A percentile compares a stretch with the other conserved stretches of the same genome.
Evolutionary conservation across 176 grass and related monocot species (phyloP).

Genomic region (Avena sativa): DNA sequence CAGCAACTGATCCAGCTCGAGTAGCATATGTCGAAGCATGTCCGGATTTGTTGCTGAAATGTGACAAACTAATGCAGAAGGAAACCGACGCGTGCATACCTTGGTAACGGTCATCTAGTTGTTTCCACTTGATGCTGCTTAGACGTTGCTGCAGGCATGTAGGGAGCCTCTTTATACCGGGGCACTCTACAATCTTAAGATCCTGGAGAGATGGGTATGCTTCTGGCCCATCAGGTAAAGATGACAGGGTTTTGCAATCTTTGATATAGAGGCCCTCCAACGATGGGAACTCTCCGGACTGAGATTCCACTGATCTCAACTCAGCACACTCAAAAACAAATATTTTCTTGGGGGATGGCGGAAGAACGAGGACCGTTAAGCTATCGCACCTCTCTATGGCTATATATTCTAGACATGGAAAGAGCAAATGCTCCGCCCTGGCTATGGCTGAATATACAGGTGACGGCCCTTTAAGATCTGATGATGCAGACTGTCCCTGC

Average conservation of each 20-base stretch:
- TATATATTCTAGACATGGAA: not conserved
- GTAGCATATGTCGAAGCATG: not conserved
- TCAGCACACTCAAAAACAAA: rapidly evolving
- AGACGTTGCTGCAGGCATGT: not conserved
- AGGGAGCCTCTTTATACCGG: not conserved
- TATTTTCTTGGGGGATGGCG: not conserved
- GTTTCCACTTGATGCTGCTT: rapidly evolving
- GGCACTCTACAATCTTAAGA: rapidly evolving
- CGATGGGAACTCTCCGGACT: not conserved
- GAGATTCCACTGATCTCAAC: not conserved
- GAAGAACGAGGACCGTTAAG: not conserved
- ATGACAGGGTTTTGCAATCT: not conserved
- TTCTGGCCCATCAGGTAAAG: not conserved
- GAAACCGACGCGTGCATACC: not conserved
- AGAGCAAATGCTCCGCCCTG: not conserved
- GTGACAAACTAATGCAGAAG: not conserved
- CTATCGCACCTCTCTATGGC: rapidly evolving
- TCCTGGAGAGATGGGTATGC: not conserved
- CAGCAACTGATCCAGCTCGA: not conserved
- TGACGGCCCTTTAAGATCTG: not conserved
- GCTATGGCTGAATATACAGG: not conserved
- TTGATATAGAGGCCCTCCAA: rapidly evolving
- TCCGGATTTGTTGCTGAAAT: not conserved
- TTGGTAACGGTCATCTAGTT: not conserved
- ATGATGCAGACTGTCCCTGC: not conserved